These are phyloP conservation scores for Eutrema heterophyllum DNA, from an alignment of 345 rosid genomes.

Conservation along the genomic window DNA sequence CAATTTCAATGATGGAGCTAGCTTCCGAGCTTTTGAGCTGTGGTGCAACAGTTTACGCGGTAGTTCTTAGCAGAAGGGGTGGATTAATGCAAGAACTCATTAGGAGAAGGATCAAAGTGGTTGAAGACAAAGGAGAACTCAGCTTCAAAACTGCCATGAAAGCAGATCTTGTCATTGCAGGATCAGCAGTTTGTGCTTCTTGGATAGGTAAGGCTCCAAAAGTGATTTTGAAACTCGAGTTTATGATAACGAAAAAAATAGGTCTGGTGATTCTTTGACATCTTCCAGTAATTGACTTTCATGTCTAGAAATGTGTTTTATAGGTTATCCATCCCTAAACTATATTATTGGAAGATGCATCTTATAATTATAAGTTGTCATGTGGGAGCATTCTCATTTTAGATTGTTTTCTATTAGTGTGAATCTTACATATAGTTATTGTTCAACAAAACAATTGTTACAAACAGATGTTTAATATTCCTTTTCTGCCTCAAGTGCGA, in stretches of 20 bases:
- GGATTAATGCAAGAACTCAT: constrained; percentile 80
- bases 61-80: constrained; percentile 89
- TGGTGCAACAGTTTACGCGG: constrained; percentile 95
- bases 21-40: constrained; percentile 98
- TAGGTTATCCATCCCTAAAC: background rate
- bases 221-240: background rate
- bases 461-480: background rate
- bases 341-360: background rate
- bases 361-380: background rate
- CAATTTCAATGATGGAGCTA: constrained; percentile 94
- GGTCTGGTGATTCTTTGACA: constrained; percentile 1
- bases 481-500: constrained; percentile 3
- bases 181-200: constrained; percentile 94
- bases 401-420: background rate
- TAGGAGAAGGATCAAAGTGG: constrained; percentile 85
- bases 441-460: background rate
- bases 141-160: constrained; percentile 96
- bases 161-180: constrained; percentile 92
- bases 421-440: background rate
- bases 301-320: background rate
- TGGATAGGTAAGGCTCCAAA: constrained; percentile 71
- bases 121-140: constrained; percentile 84
- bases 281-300: background rate
- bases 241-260: background rate
- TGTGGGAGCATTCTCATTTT: background rate